Base-by-base conservation (phyloP, 169 alveolate genomes). In the Babesia caballi region DNA sequence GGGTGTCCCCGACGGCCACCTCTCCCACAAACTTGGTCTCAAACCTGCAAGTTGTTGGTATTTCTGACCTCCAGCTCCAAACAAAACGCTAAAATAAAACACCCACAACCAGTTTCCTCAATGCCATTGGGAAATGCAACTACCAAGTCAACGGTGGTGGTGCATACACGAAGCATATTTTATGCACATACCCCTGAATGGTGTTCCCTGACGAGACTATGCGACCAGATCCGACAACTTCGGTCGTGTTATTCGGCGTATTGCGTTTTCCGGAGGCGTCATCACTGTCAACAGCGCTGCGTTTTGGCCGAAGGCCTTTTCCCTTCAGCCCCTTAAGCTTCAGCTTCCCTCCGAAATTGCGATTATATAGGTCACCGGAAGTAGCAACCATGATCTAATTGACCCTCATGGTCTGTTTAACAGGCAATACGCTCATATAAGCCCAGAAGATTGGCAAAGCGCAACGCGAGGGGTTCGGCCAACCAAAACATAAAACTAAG, bases 131-230 rank as follows among this genome's bases (percentile, higher is more conserved):
- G n/a, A 40, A 11, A 40, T 40, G 14, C 9, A 40, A 40, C 47
- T 11, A 9, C 9, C 14, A 14, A 40, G 14, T 40, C n/a, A 40
- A 11, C 9, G 47, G 47, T 11, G n/a, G 47, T 5, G 14, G n/a
- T 38, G 44, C 14, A 38, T 11, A 1, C 44, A 38, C n/a, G 14
- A 4, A 38, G 14, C 7, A 17, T 38, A 38, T 3, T 28, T 21
- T 7, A 23, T 6, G 15, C 11, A 28, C 74, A 0, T 42, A 73
- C 76, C 93, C 93, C 58, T 84, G 93, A 19, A 88, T 67, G 3
- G 93, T 88, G 56, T 77, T 88, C 33, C 85, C 83, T n/a, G 85
- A 72, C 15, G 91, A 75, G 11, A 84, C 88, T 72, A 88, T 63
- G 47, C 93, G 66, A 46, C 93, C 93, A 58, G 82, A 53, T 0